Conservation (phyloP, 2,329 filamentous ascomycete genomes). For the Aspergillus fumigatiaffinis region DNA sequence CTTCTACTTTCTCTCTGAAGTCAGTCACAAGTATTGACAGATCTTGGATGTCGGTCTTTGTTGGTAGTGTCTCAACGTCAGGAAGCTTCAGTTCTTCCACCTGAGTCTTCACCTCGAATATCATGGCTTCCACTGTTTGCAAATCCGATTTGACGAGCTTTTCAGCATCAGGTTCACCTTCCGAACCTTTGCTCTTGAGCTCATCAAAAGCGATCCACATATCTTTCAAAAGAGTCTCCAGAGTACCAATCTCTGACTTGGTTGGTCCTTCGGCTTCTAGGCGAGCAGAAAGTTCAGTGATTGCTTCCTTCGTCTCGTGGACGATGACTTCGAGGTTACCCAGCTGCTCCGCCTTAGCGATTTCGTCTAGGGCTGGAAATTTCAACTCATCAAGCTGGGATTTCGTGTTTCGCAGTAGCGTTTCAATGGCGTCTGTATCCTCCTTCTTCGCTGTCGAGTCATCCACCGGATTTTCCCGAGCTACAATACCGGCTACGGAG, state of each 20-base stretch:
- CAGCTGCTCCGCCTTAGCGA: slow-evolving; percentile 61
- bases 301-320: slow-evolving; percentile 68
- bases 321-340: slow-evolving; percentile 64
- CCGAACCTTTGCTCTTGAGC: slow-evolving; percentile 46
- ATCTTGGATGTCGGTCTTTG: slow-evolving; percentile 69
- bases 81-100: slow-evolving; percentile 70
- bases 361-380: slow-evolving; percentile 60
- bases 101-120: slow-evolving; percentile 77
- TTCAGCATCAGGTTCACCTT: slow-evolving; percentile 50
- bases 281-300: slow-evolving; percentile 63
- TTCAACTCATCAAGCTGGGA: slow-evolving; percentile 77
- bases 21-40: slow-evolving; percentile 69
- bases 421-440: slow-evolving; percentile 87
- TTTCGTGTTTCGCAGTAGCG: slow-evolving; percentile 84
- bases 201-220: slow-evolving; percentile 74
- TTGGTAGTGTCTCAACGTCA: slow-evolving; percentile 66
- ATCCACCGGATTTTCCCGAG: slow-evolving; percentile 37
- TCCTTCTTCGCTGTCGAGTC: slow-evolving; percentile 67
- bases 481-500: slow-evolving; percentile 51
- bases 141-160: slow-evolving; percentile 77
- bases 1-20: slow-evolving; percentile 59
- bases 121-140: slow-evolving; percentile 73
- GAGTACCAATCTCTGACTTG: slow-evolving; percentile 71
- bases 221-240: slow-evolving; percentile 77
- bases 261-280: slow-evolving; percentile 65